Conservation (phyloP, 2,329 filamentous ascomycete genomes). For the Curvularia sp. region DNA sequence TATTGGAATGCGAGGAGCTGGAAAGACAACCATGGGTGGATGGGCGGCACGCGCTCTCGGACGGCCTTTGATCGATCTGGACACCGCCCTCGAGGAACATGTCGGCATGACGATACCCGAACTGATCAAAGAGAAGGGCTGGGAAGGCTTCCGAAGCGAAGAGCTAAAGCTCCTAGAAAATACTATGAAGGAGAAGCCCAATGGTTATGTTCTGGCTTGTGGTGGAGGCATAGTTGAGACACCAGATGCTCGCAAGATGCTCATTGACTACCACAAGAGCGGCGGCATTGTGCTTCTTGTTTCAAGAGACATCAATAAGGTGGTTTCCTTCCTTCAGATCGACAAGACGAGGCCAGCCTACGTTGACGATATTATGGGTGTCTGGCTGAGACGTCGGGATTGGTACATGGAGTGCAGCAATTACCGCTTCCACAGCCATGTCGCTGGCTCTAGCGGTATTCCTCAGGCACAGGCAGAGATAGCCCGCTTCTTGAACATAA, state of each 20-base stretch:
- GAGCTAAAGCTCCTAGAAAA: constrained; percentile 78
- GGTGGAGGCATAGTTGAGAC: constrained; percentile 93
- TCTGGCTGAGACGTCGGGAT: constrained; percentile 86
- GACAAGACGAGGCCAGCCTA: constrained; percentile 94
- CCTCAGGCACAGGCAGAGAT: constrained; percentile 71
- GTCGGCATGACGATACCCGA: constrained; percentile 82
- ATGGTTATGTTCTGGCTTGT: constrained; percentile 85
- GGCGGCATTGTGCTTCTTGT: constrained; percentile 88
- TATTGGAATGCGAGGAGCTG: constrained; percentile 95
- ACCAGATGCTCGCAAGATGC: constrained; percentile 76
- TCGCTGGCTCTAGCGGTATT: constrained; percentile 58
- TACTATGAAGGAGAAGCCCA: constrained; percentile 75
- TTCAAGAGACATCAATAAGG: constrained; percentile 83
- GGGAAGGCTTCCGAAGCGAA: constrained; percentile 84
- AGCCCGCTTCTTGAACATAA: constrained; percentile 71
- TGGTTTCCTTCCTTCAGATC: constrained; percentile 85
- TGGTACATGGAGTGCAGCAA: constrained; percentile 96
- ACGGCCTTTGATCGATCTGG: constrained; percentile 83
- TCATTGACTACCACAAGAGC: constrained; percentile 73
- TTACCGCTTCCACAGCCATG: constrained; percentile 87
- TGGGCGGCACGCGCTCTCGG: constrained; percentile 81
- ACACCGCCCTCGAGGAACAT: constrained; percentile 80
- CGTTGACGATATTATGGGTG: constrained; percentile 86
- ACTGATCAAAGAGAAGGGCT: constrained; percentile 78
- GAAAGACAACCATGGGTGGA: constrained; percentile 90